Evolutionary conservation across 345 rosid genomes (phyloP), one percentile per base, ranked within the genome.

Genomic region (Gossypium herbaceum): DNA sequence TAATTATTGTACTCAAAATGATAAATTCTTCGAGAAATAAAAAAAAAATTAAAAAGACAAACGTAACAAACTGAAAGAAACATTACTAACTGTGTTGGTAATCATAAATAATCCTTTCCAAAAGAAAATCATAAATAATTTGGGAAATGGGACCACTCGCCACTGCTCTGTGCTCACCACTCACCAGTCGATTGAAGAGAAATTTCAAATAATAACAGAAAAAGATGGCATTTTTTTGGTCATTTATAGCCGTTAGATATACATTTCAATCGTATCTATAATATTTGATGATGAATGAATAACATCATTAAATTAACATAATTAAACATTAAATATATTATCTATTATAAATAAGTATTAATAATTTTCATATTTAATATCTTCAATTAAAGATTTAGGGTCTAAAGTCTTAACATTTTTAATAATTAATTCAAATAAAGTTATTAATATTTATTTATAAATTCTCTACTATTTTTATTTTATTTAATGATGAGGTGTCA

Each of bases 1-100:
- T 29, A 29, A 29, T 29, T 29, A 29, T 0, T 0, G 0, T 0
- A 29, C 1, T 29, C 34, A 0, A 29, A 29, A 3, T 29, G 34
- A 29, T 29, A 29, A 29, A 29, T 0, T 29, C 34, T 29, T 29
- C 34, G 0, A 29, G 34, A 29, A 29, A 29, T 29, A 3, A 29
- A 29, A 29, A 29, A 29, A 29, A 34, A 34, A 0, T 4, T 13
- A 64, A 41, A 44, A 41, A 10, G 29, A 9, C 68, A 64, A 64
- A 39, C 7, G 3, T 43, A 64, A 64, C 71, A 12, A 66, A 66
- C 54, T 20, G 71, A 66, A 19, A 66, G 54, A 12, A 66, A 44
- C 54, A 20, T 44, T 2, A 44, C 15, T 44, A 66, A 66, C 27
- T 25, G 8, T 15, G 15, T 3, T 55, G 22, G 22, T 17, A n/a